These are phyloP conservation scores for Nepenthes alata DNA, from an alignment of 179 eudicot species.

Conservation along the genomic window DNA sequence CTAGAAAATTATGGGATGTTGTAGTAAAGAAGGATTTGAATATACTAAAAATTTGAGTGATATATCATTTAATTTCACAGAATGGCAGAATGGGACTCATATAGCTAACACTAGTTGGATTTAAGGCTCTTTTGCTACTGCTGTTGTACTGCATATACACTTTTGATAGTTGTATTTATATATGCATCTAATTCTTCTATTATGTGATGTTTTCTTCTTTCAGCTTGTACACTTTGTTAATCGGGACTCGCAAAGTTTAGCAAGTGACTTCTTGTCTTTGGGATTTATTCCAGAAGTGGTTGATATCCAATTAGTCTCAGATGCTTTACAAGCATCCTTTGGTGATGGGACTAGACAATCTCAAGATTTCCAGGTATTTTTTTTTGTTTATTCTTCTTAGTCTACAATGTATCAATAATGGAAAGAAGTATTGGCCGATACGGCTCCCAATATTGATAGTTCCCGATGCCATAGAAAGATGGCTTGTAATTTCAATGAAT, in stretches of 20 bases:
- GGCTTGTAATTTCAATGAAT: too few relatives aligned
- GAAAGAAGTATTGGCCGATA: too few relatives aligned
- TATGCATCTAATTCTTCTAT: constrained; percentile 5
- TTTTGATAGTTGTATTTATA: background rate
- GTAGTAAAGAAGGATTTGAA: too few relatives aligned
- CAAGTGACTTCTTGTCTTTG: constrained; percentile 83
- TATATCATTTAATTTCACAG: background rate
- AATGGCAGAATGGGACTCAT: background rate
- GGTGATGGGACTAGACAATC: constrained; percentile 77
- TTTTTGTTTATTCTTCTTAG: constrained; percentile 2
- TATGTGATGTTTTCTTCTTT: constrained; percentile 9
- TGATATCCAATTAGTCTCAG: constrained; percentile 60
- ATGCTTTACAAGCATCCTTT: constrained; percentile 74
- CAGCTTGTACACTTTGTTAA: constrained; percentile 99
- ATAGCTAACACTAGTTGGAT: background rate
- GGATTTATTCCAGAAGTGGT: constrained; percentile 90
- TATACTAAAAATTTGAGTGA: too few relatives aligned
- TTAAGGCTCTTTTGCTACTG: too few relatives aligned
- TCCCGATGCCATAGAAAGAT: too few relatives aligned
- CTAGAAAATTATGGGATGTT: too few relatives aligned
- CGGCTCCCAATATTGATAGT: too few relatives aligned
- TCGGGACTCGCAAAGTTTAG: constrained; percentile 87
- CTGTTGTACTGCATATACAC: background rate
- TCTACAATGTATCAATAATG: background rate
- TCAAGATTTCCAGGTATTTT: constrained; percentile 75